Conservation (phyloP, 2,329 filamentous ascomycete genomes). For the Fusarium albidum region DNA sequence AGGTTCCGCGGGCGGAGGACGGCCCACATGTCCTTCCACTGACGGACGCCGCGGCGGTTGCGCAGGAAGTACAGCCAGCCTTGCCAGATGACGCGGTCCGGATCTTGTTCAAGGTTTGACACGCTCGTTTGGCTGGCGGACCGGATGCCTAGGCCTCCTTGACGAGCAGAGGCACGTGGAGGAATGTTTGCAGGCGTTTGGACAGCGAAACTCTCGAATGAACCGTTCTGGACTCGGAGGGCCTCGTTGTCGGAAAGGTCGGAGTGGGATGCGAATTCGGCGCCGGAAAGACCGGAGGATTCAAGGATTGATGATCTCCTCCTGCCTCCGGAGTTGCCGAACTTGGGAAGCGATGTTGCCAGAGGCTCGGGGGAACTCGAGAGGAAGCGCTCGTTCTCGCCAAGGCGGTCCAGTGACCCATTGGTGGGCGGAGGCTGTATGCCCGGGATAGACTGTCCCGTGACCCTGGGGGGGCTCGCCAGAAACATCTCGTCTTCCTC, state of each 20-base stretch:
- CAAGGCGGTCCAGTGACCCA: constrained; percentile 30
- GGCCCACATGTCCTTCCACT: constrained; percentile 96
- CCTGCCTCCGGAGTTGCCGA: constrained; percentile 46
- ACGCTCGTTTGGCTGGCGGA: constrained; percentile 72
- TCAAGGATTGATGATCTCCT: constrained; percentile 70
- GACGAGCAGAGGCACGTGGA: constrained; percentile 33
- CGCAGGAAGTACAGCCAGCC: constrained; percentile 88
- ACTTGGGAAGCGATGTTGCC: constrained; percentile 45
- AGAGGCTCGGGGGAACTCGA: constrained; percentile 71
- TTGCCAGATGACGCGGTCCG: constrained; percentile 92
- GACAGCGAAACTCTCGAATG: constrained; percentile 58
- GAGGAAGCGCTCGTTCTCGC: constrained; percentile 53
- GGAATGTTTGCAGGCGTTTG: constrained; percentile 44
- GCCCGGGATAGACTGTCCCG: constrained; percentile 52
- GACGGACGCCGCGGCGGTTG: constrained; percentile 81
- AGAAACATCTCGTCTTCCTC: constrained; percentile 86
- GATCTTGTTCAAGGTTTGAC: constrained; percentile 64
- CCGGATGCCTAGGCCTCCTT: constrained; percentile 51
- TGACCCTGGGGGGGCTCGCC: constrained; percentile 71
- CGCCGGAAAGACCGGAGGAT: constrained; percentile 69
- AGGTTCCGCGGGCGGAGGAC: constrained; percentile 87
- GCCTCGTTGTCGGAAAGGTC: constrained; percentile 81
- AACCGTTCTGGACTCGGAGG: constrained; percentile 57
- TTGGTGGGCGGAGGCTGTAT: constrained; percentile 31
- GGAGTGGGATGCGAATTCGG: constrained; percentile 80